Evolutionary conservation across 2,329 filamentous ascomycete species (phyloP).

Genomic region (Colletotrichum costaricense): DNA sequence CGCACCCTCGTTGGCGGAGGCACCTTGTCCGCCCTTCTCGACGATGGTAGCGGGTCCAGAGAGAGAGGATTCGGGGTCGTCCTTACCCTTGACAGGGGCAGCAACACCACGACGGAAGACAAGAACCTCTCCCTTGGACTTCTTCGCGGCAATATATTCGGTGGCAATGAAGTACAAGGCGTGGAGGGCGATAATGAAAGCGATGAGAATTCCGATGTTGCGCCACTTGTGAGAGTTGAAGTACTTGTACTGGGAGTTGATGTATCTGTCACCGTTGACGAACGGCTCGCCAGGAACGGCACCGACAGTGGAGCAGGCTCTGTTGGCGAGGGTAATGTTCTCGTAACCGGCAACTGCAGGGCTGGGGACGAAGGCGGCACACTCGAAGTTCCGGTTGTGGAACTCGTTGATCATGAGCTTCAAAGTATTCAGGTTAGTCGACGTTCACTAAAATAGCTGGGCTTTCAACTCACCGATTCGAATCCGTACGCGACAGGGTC

Average conservation of each 20-base stretch:
- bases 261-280: conserved; percentile 58
- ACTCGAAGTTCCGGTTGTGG: conserved; percentile 58
- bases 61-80: conserved; percentile 29
- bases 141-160: conserved; percentile 58
- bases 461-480: conserved; percentile 62
- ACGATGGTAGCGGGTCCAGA: conserved; percentile 30
- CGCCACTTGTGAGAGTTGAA: conserved; percentile 58
- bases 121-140: conserved; percentile 71
- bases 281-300: conserved; percentile 52
- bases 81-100: conserved; percentile 22
- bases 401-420: conserved; percentile 69
- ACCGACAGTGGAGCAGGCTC: conserved; percentile 58
- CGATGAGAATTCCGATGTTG: conserved; percentile 68
- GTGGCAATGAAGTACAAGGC: conserved; percentile 60
- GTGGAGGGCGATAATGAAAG: conserved; percentile 60
- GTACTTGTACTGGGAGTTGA: conserved; percentile 58
- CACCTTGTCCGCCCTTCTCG: conserved; percentile 26
- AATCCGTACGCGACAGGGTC: conserved; percentile 69
- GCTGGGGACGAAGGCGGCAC: conserved; percentile 38
- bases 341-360: conserved; percentile 35
- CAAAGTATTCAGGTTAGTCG: neutral
- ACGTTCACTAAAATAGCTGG: too few species aligned
- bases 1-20: conserved; percentile 11
- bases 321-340: conserved; percentile 38
- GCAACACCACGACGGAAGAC: conserved; percentile 63